Conservation (phyloP, 1,284 basidiomycete genomes). For the Cryptococcus deneoformans region DNA sequence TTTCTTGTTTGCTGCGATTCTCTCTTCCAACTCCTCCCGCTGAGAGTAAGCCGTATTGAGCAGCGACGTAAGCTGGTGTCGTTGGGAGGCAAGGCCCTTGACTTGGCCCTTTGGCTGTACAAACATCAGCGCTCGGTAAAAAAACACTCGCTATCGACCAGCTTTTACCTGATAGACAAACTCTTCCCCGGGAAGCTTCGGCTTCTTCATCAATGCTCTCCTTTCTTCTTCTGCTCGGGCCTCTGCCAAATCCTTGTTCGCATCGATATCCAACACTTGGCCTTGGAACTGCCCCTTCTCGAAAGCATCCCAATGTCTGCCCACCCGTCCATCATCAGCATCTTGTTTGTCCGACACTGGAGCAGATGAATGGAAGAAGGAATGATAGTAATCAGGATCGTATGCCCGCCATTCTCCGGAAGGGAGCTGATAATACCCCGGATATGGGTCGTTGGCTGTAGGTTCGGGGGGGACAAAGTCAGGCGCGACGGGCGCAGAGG, state of each 20-base stretch:
- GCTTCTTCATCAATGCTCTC: conserved; percentile 25
- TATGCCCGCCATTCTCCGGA: conserved; percentile 75
- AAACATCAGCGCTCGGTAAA: neutral
- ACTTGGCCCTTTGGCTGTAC: conserved; percentile 41
- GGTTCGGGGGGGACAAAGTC: conserved; percentile 74
- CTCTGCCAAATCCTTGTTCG: conserved; percentile 27
- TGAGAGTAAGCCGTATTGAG: conserved; percentile 40
- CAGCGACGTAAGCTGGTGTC: conserved; percentile 47
- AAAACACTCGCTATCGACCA: neutral
- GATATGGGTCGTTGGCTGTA: conserved; percentile 70
- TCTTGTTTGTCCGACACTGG: conserved; percentile 4
- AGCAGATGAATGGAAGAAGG: conserved; percentile 52
- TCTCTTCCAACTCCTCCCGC: conserved; percentile 41
- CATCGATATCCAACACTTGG: conserved; percentile 37
- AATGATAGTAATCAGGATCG: conserved; percentile 70
- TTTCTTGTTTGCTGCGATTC: conserved; percentile 47
- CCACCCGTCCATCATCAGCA: conserved; percentile 31
- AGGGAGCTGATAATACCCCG: conserved; percentile 82
- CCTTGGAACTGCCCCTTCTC: conserved; percentile 22
- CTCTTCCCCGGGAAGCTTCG: conserved; percentile 28
- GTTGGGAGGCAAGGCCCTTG: conserved; percentile 44
- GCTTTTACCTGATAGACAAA: conserved; percentile 41
- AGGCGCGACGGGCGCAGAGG: conserved; percentile 43
- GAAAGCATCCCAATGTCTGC: conserved; percentile 43
- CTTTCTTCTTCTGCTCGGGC: conserved; percentile 31